Conservation (phyloP, 2,329 filamentous ascomycete species). For the Aspergillus tubingensis region DNA sequence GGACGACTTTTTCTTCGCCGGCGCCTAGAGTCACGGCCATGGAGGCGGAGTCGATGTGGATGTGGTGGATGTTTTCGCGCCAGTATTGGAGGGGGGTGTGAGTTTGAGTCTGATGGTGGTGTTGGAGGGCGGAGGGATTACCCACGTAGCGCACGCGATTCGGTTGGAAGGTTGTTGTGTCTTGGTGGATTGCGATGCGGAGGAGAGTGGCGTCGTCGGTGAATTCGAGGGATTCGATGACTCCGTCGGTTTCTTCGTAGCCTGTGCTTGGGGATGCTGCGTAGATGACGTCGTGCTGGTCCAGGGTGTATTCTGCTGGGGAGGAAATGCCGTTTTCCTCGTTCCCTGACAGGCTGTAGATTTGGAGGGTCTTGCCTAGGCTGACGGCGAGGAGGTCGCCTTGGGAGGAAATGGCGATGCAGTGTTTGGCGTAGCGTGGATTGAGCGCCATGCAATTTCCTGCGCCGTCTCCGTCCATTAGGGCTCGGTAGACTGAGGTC, state of each 20-base stretch:
- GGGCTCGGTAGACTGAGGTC: slow-evolving; percentile 20
- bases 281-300: slow-evolving; percentile 10
- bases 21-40: slow-evolving; percentile 14
- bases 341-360: slow-evolving; percentile 19
- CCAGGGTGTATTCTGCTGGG: slow-evolving; percentile 21
- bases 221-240: slow-evolving; percentile 24
- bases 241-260: slow-evolving; percentile 24
- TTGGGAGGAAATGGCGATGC: slow-evolving; percentile 20
- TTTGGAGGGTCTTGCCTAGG: slow-evolving; percentile 22
- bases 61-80: slow-evolving; percentile 18
- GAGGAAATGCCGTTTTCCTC: neutral
- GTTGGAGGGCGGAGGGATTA: slow-evolving; percentile 5
- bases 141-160: slow-evolving; percentile 26
- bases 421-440: slow-evolving; percentile 18
- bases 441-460: slow-evolving; percentile 10
- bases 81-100: slow-evolving; percentile 17
- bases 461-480: slow-evolving; percentile 10
- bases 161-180: slow-evolving; percentile 19
- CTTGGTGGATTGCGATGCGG: slow-evolving; percentile 20
- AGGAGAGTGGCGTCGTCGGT: slow-evolving; percentile 22
- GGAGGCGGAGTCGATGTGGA: slow-evolving; percentile 25
- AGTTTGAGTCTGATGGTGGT: no score
- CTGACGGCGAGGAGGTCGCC: slow-evolving; percentile 21
- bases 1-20: slow-evolving; percentile 14
- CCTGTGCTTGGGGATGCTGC: neutral